These are phyloP conservation scores for Citrus reticulata DNA, from an alignment of 345 rosid species.

Conservation along the genomic window DNA sequence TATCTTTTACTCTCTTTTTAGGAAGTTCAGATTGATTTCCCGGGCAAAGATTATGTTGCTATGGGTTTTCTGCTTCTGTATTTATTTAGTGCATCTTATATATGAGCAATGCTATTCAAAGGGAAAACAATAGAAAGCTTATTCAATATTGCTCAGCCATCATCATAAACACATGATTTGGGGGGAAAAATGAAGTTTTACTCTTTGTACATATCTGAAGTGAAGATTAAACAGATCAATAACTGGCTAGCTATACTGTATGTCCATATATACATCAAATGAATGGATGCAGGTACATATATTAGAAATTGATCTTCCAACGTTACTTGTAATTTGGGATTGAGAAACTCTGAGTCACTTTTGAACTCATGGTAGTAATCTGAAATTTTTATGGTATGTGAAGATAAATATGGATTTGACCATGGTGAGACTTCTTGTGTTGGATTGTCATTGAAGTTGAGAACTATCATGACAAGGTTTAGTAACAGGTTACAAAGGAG, in stretches of 20 bases:
- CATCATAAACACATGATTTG: not conserved
- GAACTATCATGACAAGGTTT: constrained; percentile 12
- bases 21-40: not conserved
- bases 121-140: not conserved
- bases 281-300: not conserved
- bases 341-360: not conserved
- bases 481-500: constrained; percentile 89
- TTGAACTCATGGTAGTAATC: not conserved
- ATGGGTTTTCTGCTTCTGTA: not conserved
- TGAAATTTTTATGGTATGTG: not conserved
- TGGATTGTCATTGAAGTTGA: not conserved
- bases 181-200: not conserved
- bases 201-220: not conserved
- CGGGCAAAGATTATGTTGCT: not conserved
- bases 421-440: not conserved
- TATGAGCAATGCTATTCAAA: not conserved
- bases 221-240: not conserved
- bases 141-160: not conserved
- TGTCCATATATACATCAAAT: not conserved
- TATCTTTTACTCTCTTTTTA: too few species aligned
- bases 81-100: not conserved
- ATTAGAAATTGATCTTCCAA: not conserved
- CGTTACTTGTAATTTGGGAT: not conserved
- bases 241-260: not conserved
- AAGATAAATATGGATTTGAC: not conserved